Conservation (phyloP, 805 yeast genomes). For the Kluyveromyces lactis region DNA sequence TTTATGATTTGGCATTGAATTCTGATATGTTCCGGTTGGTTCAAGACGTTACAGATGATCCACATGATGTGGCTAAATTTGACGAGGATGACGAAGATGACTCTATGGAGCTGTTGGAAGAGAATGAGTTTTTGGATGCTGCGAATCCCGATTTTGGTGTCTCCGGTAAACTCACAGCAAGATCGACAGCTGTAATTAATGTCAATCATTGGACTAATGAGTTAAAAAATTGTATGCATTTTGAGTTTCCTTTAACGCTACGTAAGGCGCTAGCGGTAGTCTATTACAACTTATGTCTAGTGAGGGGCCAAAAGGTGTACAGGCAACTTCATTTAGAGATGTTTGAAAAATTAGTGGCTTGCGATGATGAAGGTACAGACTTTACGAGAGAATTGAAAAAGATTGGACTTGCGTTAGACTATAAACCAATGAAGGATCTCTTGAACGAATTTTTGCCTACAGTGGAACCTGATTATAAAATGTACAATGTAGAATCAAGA, state of each 20-base stretch:
- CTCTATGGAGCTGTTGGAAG: conserved; percentile 15
- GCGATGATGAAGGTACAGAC: conserved; percentile 28
- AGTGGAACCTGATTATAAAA: conserved; percentile 42
- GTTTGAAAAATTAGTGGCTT: conserved; percentile 46
- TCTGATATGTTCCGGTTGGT: conserved; percentile 38
- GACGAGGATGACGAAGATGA: conserved; percentile 38
- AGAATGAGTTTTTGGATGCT: conserved; percentile 25
- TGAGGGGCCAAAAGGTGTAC: conserved; percentile 62
- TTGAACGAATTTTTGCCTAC: conserved; percentile 33
- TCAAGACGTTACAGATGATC: conserved; percentile 27
- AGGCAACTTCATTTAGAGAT: conserved; percentile 52
- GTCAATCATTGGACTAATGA: conserved; percentile 86
- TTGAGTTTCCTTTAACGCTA: conserved; percentile 63
- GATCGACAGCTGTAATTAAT: conserved; percentile 64
- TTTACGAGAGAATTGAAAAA: conserved; percentile 24
- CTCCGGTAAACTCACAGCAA: conserved; percentile 54
- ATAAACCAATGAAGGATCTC: conserved; percentile 26
- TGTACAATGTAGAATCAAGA: conserved; percentile 24
- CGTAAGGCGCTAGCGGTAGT: conserved; percentile 57
- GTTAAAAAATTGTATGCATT: conserved; percentile 63
- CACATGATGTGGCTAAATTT: conserved; percentile 31
- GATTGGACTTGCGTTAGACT: conserved; percentile 30
- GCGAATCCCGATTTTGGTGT: conserved; percentile 30
- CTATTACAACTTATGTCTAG: conserved; percentile 61
- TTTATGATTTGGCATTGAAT: conserved; percentile 42